Percentiles rank a stretch among this genome's conserved stretches.
Conservation (phyloP, 345 rosid genomes). For the Microthlaspi erraticum region DNA sequence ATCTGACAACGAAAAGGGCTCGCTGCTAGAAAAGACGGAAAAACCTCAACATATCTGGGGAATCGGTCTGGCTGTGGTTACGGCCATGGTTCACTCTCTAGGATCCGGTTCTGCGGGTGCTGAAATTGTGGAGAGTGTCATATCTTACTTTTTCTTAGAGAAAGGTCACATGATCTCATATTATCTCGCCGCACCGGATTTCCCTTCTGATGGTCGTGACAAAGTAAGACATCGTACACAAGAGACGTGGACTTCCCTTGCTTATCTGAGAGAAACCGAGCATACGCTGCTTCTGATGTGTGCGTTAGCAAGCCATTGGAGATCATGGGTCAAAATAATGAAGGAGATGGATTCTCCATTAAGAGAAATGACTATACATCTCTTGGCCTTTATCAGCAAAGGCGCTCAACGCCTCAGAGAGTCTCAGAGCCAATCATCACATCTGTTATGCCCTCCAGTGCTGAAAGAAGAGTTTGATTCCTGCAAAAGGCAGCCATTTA, state of each 20-base stretch:
- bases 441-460: slow-evolving; percentile 66
- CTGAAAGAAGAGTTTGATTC: slow-evolving; percentile 69
- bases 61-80: slow-evolving; percentile 77
- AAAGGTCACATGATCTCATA: slow-evolving; percentile 67
- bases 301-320: slow-evolving; percentile 66
- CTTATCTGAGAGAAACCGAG: slow-evolving; percentile 79
- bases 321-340: slow-evolving; percentile 72
- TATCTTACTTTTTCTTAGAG: slow-evolving; percentile 74
- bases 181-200: slow-evolving; percentile 71
- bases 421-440: slow-evolving; percentile 52
- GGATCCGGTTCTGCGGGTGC: slow-evolving; percentile 55
- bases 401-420: slow-evolving; percentile 71
- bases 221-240: slow-evolving; percentile 73
- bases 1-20: slow-evolving; percentile 48
- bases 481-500: slow-evolving; percentile 60
- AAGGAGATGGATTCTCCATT: slow-evolving; percentile 77
- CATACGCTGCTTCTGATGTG: slow-evolving; percentile 85
- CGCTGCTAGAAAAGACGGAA: slow-evolving; percentile 54
- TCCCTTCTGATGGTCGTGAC: slow-evolving; percentile 66
- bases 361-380: slow-evolving; percentile 82
- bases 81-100: slow-evolving; percentile 76
- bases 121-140: slow-evolving; percentile 62
- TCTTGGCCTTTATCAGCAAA: slow-evolving; percentile 81
- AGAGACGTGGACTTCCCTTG: slow-evolving; percentile 65
- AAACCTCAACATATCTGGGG: slow-evolving; percentile 74